Evolutionary conservation across 164 flowering plant genomes (phyloP).

Genomic region (Dillenia turbinata): DNA sequence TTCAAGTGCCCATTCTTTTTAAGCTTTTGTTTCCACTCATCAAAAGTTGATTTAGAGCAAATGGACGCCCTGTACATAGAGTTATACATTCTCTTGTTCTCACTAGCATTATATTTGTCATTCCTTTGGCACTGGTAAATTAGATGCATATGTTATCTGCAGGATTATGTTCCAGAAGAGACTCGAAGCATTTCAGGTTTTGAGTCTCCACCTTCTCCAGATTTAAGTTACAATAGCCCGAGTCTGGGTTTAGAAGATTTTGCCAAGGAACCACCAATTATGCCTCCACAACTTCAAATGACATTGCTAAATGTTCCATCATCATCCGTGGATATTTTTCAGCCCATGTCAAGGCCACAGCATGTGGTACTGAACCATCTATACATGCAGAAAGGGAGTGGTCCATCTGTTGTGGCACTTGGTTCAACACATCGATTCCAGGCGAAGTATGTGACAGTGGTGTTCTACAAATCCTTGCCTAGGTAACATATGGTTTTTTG

Average conservation of each 20-base stretch:
- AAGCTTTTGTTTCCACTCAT: no score
- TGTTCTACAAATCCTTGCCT: conserved; percentile 63
- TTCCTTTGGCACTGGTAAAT: no score
- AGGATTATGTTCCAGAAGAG: conserved; percentile 93
- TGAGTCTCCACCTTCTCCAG: conserved; percentile 92
- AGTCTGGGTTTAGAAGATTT: conserved; percentile 67
- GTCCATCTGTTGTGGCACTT: conserved; percentile 79
- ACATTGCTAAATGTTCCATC: conserved; percentile 68
- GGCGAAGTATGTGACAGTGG: conserved; percentile 64
- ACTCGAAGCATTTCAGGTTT: conserved; percentile 80
- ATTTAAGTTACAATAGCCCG: conserved; percentile 68
- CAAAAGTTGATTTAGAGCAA: no score
- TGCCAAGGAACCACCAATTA: conserved; percentile 84
- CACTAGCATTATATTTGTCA: no score
- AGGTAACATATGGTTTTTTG: conserved; percentile 18
- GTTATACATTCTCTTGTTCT: no score
- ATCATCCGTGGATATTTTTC: conserved; percentile 40
- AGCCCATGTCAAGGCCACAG: conserved; percentile 47
- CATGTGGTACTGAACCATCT: conserved; percentile 94
- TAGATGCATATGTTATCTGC: conserved; percentile 15
- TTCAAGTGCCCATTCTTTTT: no score
- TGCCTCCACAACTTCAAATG: conserved; percentile 82
- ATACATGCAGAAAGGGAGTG: conserved; percentile 75
- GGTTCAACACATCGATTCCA: conserved; percentile 58
- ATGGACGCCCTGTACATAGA: no score